Conservation (phyloP, 2,329 filamentous ascomycete genomes). For the Ceratocystis smalleyi region DNA sequence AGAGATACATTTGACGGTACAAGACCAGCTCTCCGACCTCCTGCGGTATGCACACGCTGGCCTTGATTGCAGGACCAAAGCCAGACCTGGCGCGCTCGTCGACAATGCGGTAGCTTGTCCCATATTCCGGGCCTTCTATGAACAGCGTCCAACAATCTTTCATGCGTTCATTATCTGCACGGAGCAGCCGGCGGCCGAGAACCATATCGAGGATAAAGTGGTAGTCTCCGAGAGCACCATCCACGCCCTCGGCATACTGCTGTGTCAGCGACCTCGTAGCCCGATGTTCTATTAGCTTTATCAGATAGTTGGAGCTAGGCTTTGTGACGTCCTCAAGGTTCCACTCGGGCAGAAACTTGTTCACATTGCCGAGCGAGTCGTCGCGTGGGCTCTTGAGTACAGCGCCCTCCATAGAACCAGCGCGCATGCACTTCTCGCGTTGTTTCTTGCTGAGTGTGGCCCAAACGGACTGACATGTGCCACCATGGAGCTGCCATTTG, state of each 20-base stretch:
- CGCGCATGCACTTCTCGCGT: conserved; percentile 25
- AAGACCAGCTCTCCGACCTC: conserved; percentile 26
- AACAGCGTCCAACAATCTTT: conserved; percentile 27
- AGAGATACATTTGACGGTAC: conserved; percentile 25
- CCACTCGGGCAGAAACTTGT: conserved; percentile 29
- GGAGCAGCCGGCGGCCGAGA: conserved; percentile 23
- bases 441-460: conserved; percentile 24
- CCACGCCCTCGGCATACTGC: conserved; percentile 24
- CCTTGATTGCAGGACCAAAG: conserved; percentile 20
- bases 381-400: conserved; percentile 27
- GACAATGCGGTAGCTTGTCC: conserved; percentile 22
- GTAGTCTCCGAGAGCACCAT: conserved; percentile 25
- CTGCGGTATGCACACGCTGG: conserved; percentile 22
- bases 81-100: not conserved
- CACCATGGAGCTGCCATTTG: conserved; percentile 26
- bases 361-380: conserved; percentile 25
- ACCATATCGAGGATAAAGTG: conserved; percentile 25
- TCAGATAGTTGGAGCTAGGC: conserved; percentile 24
- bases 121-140: conserved; percentile 25
- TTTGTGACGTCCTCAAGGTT: conserved; percentile 29
- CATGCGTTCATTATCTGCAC: conserved; percentile 18
- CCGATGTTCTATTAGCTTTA: conserved; percentile 27
- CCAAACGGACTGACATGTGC: conserved; percentile 28
- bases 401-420: conserved; percentile 22
- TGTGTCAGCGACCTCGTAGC: conserved; percentile 24